A percentile compares a stretch with the other conserved stretches of the same genome.
These are phyloP conservation scores for Cudoniella acicularis DNA, from an alignment of 495 filamentous ascomycete species.

Conservation along the genomic window DNA sequence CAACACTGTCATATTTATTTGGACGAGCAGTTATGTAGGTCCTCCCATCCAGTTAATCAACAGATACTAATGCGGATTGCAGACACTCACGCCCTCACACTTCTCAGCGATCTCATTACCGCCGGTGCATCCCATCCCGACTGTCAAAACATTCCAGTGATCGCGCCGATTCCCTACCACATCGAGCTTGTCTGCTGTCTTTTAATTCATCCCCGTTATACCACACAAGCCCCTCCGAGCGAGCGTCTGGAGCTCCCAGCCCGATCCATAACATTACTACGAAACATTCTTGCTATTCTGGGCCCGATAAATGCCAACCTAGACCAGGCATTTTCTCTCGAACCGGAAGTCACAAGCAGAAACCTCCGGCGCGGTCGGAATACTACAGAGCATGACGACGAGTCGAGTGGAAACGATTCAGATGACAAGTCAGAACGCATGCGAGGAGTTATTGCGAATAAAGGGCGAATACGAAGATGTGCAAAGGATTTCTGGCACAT, in stretches of 20 bases:
- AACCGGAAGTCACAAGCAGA: slow-evolving; percentile 33
- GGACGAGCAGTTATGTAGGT: slow-evolving; percentile 69
- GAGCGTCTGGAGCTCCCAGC: slow-evolving; percentile 52
- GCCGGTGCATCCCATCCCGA: slow-evolving; percentile 47
- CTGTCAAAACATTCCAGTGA: slow-evolving; percentile 41
- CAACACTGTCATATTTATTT: slow-evolving; percentile 68
- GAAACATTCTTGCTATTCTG: slow-evolving; percentile 47
- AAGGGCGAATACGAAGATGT: slow-evolving; percentile 64
- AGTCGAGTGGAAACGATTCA: slow-evolving; percentile 17
- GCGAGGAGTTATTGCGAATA: slow-evolving; percentile 51
- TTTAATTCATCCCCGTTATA: slow-evolving; percentile 22
- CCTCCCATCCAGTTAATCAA: neutral
- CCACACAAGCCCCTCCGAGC: slow-evolving; percentile 47
- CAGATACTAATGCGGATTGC: neutral
- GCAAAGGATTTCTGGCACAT: slow-evolving; percentile 86
- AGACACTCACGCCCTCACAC: slow-evolving; percentile 67
- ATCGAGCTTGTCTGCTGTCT: slow-evolving; percentile 27
- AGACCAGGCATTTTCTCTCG: slow-evolving; percentile 52
- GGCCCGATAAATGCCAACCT: slow-evolving; percentile 48
- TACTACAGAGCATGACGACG: slow-evolving; percentile 17
- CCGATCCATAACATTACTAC: slow-evolving; percentile 55
- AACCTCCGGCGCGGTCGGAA: slow-evolving; percentile 25
- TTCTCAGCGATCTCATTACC: slow-evolving; percentile 62
- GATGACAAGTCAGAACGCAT: slow-evolving; percentile 39
- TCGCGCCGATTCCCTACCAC: slow-evolving; percentile 28